phyloP scores from a whole-genome alignment of 768 basidiomycete genomes.

The Mrakia blollopis region DNA sequence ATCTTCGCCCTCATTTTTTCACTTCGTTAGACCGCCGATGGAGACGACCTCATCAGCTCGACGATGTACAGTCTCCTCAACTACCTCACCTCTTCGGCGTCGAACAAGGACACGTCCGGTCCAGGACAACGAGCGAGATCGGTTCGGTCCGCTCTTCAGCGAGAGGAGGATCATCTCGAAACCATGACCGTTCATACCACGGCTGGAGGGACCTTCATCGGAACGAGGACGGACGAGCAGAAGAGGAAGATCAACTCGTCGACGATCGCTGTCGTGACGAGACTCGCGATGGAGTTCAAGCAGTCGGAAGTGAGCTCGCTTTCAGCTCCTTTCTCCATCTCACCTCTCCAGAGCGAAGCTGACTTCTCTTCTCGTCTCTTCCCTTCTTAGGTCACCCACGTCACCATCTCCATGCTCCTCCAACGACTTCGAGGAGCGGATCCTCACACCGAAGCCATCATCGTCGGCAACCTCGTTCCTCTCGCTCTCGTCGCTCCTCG shows the following conservation, averaged over 20 bases:
- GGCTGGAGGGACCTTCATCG: conserved; percentile 32
- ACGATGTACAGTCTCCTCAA: conserved; percentile 96
- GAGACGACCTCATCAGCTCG: conserved; percentile 84
- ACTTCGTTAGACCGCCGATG: conserved; percentile 62
- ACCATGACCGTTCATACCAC: conserved; percentile 30
- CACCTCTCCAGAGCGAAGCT: neutral
- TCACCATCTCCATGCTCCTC: conserved; percentile 87
- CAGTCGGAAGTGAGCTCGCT: conserved; percentile 64
- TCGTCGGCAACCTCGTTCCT: conserved; percentile 85
- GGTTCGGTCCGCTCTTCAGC: conserved; percentile 11
- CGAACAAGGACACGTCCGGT: conserved; percentile 48
- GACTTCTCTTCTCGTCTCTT: neutral
- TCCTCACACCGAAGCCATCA: conserved; percentile 81
- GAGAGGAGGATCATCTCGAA: neutral
- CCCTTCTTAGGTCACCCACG: conserved; percentile 65
- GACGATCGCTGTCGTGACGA: conserved; percentile 84
- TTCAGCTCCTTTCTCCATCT: neutral
- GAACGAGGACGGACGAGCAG: conserved; percentile 54
- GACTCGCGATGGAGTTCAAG: conserved; percentile 78
- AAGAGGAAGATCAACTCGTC: conserved; percentile 78
- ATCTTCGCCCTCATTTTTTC: conserved; percentile 4
- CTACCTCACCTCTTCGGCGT: conserved; percentile 73
- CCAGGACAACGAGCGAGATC: conserved; percentile 21
- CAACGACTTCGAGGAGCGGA: conserved; percentile 81
- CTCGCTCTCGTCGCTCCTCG: conserved; percentile 74